These are phyloP conservation scores for Neonectria faginata DNA, from an alignment of 2,329 filamentous ascomycete species.

Conservation along the genomic window DNA sequence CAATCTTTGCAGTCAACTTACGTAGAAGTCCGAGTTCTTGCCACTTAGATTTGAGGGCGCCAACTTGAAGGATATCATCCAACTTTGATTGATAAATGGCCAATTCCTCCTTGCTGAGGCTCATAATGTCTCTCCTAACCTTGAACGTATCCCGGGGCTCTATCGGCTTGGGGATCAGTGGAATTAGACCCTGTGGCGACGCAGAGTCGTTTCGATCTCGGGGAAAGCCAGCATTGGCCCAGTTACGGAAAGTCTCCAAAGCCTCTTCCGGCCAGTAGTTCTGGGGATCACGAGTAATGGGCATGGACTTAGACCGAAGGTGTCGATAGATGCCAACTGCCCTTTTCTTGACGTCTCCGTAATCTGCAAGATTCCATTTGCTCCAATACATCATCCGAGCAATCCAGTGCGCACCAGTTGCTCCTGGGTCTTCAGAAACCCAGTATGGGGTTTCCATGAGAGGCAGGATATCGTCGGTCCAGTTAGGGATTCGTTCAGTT, in stretches of 20 bases:
- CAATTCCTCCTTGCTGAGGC: constrained; percentile 15
- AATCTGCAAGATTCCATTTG: constrained; percentile 10
- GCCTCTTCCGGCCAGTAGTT: constrained; percentile 27
- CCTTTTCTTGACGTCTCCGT: constrained; percentile 16
- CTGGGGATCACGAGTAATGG: constrained; percentile 21
- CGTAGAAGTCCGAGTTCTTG: constrained; percentile 21
- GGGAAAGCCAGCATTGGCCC: constrained; percentile 23
- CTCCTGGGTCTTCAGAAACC: constrained; percentile 4
- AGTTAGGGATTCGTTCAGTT: no score
- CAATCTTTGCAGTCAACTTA: neutral
- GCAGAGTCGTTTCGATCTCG: neutral
- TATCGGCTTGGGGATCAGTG: constrained; percentile 7
- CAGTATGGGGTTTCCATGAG: neutral
- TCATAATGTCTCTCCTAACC: constrained; percentile 25
- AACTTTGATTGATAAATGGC: constrained; percentile 21
- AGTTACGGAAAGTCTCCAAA: constrained; percentile 18
- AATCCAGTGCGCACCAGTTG: constrained; percentile 6
- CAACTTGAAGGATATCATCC: constrained; percentile 18
- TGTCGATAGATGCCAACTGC: constrained; percentile 17
- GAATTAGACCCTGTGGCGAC: no score
- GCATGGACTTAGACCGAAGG: constrained; percentile 25
- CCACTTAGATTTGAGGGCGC: constrained; percentile 14
- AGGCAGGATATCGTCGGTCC: no score
- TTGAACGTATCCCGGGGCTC: neutral
- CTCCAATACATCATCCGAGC: constrained; percentile 7